Evolutionary conservation across 805 yeast genomes (phyloP).

Genomic region (Candida multigemmis): DNA sequence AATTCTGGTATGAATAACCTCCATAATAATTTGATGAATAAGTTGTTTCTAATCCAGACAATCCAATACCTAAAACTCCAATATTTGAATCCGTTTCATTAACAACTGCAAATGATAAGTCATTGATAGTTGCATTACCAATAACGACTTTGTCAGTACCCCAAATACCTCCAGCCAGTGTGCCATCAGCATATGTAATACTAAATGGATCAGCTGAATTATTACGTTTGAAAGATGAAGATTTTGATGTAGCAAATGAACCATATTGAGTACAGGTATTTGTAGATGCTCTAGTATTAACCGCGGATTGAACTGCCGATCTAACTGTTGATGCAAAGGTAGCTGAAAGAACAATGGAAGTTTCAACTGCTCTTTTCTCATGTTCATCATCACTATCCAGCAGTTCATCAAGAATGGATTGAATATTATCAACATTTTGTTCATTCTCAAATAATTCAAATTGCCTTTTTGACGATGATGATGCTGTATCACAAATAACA

Average conservation of each 20-base stretch:
- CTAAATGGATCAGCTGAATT: slow-evolving; percentile 28
- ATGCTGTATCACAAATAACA: slow-evolving; percentile 12
- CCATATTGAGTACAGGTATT: slow-evolving; percentile 38
- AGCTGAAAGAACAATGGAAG: too few relatives aligned
- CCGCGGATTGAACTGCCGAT: too few relatives aligned
- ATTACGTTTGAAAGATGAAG: slow-evolving; percentile 31
- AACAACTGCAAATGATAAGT: slow-evolving; percentile 68
- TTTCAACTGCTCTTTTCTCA: too few relatives aligned
- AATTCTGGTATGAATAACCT: slow-evolving; percentile 13
- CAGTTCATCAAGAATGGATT: too few relatives aligned
- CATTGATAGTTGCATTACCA: slow-evolving; percentile 37
- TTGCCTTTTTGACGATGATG: too few relatives aligned
- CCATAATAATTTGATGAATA: slow-evolving; percentile 6
- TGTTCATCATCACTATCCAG: too few relatives aligned
- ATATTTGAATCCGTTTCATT: slow-evolving; percentile 50
- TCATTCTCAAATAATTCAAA: too few relatives aligned
- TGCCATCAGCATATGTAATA: slow-evolving; percentile 40
- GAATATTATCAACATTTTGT: too few relatives aligned
- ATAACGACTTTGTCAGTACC: slow-evolving; percentile 55
- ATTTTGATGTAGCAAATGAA: slow-evolving; percentile 34
- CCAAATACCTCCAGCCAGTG: slow-evolving; percentile 43
- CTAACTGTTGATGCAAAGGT: too few relatives aligned
- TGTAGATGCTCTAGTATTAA: slow-evolving; percentile 8
- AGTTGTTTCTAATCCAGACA: slow-evolving; percentile 61
- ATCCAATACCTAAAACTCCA: slow-evolving; percentile 73